Base-by-base conservation (phyloP, 2,329 filamentous ascomycete genomes). In the Colletotrichum salicis region DNA sequence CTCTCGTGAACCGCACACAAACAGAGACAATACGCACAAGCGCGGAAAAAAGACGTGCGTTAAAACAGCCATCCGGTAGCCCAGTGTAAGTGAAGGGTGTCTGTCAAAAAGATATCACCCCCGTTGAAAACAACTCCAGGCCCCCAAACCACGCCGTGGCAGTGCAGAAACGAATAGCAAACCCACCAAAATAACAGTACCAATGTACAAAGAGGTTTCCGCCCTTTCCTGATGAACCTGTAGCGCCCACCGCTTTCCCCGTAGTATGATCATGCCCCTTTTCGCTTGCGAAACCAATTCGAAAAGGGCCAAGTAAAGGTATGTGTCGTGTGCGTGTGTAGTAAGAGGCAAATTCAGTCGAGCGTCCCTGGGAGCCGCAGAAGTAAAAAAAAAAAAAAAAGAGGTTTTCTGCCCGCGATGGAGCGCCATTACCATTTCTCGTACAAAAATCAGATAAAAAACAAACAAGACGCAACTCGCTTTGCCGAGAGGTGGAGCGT, bases 221-320 rank as follows among this genome's bases (percentile, higher is more conserved):
- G 33, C 58, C 51, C 48, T 55, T 33, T 15, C 61, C 12, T 13
- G 15, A 35, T 4, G 27, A 45, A 59, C 12, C 52, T 35, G 52
- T 63, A 60, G 69, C 69, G 69, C 69, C 69, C 58, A 54, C 58
- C 54, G 54, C 64, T 68, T 68, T 69, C 69, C 69, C 58, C 54
- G 37, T 51, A n/a, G 56, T 24, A 68, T 63, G 58, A 41, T 55
- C 27, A 35, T 61, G 24, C 41, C 69, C 69, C 45, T 37, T 63
- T 68, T 71, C 52, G 69, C 64, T 68, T 69, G 64, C 69, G 69
- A 31, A 69, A 33, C 64, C 69, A 63, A 58, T 59, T 48, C 58
- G 31, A 59, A 27, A 71, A 68, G 13, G 58, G 58, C 31, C 37
- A 45, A 31, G 12, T 22, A 35, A 48, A 27, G 52, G 58, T 31